Base-by-base conservation (phyloP, 1,284 basidiomycete genomes). In the Sporisorium scitamineum region DNA sequence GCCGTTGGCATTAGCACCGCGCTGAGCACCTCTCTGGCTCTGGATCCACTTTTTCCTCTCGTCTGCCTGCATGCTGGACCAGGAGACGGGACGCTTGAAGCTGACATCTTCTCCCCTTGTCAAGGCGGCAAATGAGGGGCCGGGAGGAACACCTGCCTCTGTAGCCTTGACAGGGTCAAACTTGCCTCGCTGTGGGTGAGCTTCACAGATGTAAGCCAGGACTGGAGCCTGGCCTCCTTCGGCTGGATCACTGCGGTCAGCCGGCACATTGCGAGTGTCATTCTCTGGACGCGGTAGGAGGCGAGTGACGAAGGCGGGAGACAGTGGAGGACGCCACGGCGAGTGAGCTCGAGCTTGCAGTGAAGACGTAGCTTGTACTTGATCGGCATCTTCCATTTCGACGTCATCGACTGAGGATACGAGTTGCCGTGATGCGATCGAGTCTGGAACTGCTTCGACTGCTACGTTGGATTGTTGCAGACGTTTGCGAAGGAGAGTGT, bases 131-230 rank as follows among this genome's bases (percentile, higher is more conserved):
- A 87, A 86, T 3, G 87, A 67, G 3, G 88, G 88, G 4, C 93
- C 92, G 2, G 87, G 87, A 2, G 89, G 88, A 3, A 98, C 87
- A 10, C 92, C 91, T 0, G 94, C 87, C 34, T 87, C 89, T 7
- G 87, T 82, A 0, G 94, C 93, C 72, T 90, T 91, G 62, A 86
- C 86, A 0, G 86, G 90, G 72, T 96, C 90, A 81, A 98, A 96
- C 85, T 93, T 94, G n/a, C 95, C 95, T 3, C 94, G 90, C 41
- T 91, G 87, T 3, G 88, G 88, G 0, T 94, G 93, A 0, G 94
- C 93, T 53, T 93, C 88, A 45, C 92, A 86, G 26, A 95, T 88
- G 84, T 95, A 97, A 24, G 87, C 86, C 0, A 83, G 45, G 0
- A 82, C 73, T 10, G 78, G 70, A 1, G 80, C 71, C 24, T 74